Evolutionary conservation across 2,329 filamentous ascomycete species (phyloP), one percentile per base, ranked within the genome.

Genomic region (Botrytis galanthina): DNA sequence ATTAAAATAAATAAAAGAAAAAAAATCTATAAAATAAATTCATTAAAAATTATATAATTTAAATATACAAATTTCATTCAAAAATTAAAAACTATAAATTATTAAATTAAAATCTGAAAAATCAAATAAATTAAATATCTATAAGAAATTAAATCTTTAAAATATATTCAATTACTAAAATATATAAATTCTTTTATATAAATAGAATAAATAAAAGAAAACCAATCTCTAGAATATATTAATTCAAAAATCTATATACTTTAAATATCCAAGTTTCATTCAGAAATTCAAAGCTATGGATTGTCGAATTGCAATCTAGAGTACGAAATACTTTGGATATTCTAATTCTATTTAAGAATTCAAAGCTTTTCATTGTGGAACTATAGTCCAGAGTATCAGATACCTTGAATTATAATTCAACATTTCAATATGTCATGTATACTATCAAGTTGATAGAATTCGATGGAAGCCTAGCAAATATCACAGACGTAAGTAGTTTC

Each of bases 171-270:
- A 51, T n/a, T 16, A 5, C 0, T 51, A 5, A 29, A 54, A 29
- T 29, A 0, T 18, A 54, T 29, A 18, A 8, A 18, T 16, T 54
- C 5, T 29, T 16, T 29, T 26, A 54, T 8, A 1, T 8, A 8
- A 2, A 0, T 8, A 3, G 6, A 54, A 54, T 29, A 8, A 54
- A n/a, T 7, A 14, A 29, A 1, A 18, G 2, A 4, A 0, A 29
- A 0, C 2, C n/a, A 18, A 57, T 18, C 14, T 8, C 14, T 29
- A 1, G 10, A 57, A 29, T 29, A 29, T 0, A 18, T 54, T 54
- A 16, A 54, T 16, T 14, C 29, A n/a, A n/a, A n/a, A n/a, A n/a
- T 29, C 10, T 29, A 3, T 16, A 29, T 29, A 54, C 26, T 18
- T 54, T 54, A 3, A 29, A 54, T 54, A 3, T 54, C 29, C n/a